Base-by-base conservation (phyloP, 1,139 yeast genomes). In the Magnusiomyces magnusii region DNA sequence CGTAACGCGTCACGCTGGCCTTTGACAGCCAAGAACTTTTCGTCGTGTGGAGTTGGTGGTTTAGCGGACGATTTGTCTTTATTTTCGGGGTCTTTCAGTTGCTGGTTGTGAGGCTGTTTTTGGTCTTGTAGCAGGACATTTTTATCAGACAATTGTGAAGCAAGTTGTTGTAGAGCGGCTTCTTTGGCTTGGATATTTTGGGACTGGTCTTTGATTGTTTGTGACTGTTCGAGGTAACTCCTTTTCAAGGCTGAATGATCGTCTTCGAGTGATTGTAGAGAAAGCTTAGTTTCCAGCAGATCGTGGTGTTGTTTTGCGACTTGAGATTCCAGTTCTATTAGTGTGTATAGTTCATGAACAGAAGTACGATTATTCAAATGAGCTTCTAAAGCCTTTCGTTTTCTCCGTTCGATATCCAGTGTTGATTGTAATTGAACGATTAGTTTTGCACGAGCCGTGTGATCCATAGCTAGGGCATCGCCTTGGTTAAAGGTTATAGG, bases 1-100 rank as follows among this genome's bases (percentile, higher is more conserved):
- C 69, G 77, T 71, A 67, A 77, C 63, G 70, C 83, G 73, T 60
- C 74, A 65, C 71, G 77, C 68, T 61, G 85, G 71, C 68, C 66
- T 57, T 73, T 76, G 42, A 73, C 69, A 0, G 69, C 66, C 59
- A 67, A 67, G 61, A 73, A 66, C 59, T 73, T 73, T 10, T 56
- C 61, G 17, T 47, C 60, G 3, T 2, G 41, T 10, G 47, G 19
- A 13, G 54, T 5, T 9, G 21, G 27, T 44, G 49, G 34, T 9
- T n/a, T 21, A 2, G 47, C 31, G 31, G 17, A n/a, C 44, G 21
- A 3, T n/a, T 41, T 41, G 44, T 41, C 17, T 41, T 41, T n/a
- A 25, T 58, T 44, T 23, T 55, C 49, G 27, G 54, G 44, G n/a
- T 57, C 53, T 50, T 51, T 19, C 34, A 54, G 21, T 10, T 39